Conservation (phyloP, 1,284 basidiomycete genomes). For the Irpex sp. region DNA sequence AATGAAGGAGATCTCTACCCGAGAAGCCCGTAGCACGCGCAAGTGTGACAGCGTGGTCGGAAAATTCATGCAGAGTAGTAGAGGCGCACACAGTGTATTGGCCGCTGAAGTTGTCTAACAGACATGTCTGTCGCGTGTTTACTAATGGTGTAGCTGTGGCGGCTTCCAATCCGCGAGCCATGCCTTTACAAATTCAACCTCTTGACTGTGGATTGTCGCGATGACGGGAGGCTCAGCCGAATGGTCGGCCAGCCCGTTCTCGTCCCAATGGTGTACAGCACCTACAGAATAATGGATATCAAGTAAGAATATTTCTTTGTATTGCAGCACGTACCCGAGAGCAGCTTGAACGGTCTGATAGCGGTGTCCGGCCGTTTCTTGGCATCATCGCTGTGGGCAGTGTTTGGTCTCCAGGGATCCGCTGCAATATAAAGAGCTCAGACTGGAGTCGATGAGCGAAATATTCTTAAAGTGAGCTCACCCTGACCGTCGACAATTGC, state of each 20-base stretch:
- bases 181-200: constrained; percentile 76
- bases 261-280: constrained; percentile 88
- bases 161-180: constrained; percentile 70
- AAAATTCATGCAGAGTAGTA: background rate
- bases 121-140: background rate
- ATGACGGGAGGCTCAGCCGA: constrained; percentile 73
- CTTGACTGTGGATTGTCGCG: constrained; percentile 72
- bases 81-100: background rate
- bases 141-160: background rate
- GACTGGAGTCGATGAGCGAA: background rate
- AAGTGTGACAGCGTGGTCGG: background rate
- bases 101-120: background rate
- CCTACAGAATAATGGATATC: constrained; percentile 31
- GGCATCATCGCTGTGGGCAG: constrained; percentile 77
- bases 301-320: background rate
- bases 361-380: constrained; percentile 62
- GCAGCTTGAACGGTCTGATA: constrained; percentile 75
- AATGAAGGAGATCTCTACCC: background rate
- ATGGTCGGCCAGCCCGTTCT: constrained; percentile 67
- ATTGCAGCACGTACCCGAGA: constrained; percentile 47
- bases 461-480: constrained; percentile 21
- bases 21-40: background rate
- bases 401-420: constrained; percentile 87
- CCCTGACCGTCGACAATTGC: constrained; percentile 85
- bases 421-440: constrained; percentile 19